Conservation (phyloP, 2,329 filamentous ascomycete genomes). For the Parascedosporium putredinis region DNA sequence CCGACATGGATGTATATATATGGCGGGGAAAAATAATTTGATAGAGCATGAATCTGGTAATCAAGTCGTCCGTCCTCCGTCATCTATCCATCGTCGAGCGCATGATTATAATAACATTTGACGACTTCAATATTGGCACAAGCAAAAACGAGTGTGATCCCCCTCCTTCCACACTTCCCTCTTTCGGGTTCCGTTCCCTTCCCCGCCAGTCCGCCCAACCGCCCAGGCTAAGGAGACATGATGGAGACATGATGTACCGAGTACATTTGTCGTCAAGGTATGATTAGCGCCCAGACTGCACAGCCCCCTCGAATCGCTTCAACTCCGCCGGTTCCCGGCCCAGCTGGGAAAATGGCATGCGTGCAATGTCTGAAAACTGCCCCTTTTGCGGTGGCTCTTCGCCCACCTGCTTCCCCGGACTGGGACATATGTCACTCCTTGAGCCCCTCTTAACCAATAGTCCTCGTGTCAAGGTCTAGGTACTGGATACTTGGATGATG, state of each 20-base stretch:
- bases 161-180: background rate
- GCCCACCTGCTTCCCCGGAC: background rate
- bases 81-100: no score
- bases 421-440: background rate
- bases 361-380: no score
- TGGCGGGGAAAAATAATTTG: no score
- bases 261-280: background rate
- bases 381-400: no score
- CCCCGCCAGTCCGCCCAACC: background rate
- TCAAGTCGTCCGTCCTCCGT: no score
- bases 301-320: constrained; percentile 4
- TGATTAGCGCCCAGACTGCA: constrained; percentile 5
- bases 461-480: background rate
- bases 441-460: background rate
- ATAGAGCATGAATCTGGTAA: no score
- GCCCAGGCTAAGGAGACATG: background rate
- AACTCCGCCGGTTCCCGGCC: background rate
- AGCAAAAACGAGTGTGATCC: no score
- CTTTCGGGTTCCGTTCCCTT: background rate
- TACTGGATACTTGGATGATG: background rate
- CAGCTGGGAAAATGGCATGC: no score
- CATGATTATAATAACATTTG: no score
- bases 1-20: no score
- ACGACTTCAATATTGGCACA: no score
- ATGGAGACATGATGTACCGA: background rate